phyloP scores from a whole-genome alignment of 495 filamentous ascomycete genomes.

The Neohortaea acidophila region DNA sequence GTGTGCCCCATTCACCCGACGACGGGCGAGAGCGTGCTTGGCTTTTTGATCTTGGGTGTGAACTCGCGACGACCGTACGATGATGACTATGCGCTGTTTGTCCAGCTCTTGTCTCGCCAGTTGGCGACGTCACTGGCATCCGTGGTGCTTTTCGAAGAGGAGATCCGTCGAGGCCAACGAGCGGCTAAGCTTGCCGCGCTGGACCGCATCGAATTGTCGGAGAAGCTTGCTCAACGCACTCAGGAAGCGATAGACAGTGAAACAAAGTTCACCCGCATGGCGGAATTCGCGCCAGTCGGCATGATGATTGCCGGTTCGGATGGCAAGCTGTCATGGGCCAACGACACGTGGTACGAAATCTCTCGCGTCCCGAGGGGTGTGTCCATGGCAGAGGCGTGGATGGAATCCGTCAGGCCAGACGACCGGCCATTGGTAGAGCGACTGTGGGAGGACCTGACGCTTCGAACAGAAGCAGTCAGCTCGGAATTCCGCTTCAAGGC shows the following conservation, averaged over 20 bases:
- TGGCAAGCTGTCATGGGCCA: constrained; percentile 52
- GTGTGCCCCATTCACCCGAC: constrained; percentile 57
- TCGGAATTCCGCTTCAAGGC: constrained; percentile 55
- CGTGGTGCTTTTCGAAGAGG: constrained; percentile 57
- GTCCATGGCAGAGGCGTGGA: constrained; percentile 43
- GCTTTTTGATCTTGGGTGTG: constrained; percentile 53
- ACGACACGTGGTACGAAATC: constrained; percentile 59
- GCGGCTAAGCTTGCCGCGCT: constrained; percentile 50
- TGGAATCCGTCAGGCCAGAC: constrained; percentile 47
- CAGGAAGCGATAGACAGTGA: constrained; percentile 55
- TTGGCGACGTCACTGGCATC: constrained; percentile 56
- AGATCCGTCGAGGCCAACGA: constrained; percentile 49
- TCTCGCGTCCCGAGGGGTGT: constrained; percentile 38
- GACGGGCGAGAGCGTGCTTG: constrained; percentile 45
- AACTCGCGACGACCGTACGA: constrained; percentile 57
- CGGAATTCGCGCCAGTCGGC: constrained; percentile 55
- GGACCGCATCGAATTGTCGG: constrained; percentile 49
- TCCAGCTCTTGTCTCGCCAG: constrained; percentile 53
- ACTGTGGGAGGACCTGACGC: constrained; percentile 43
- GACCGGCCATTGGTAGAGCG: constrained; percentile 38
- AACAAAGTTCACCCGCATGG: constrained; percentile 58
- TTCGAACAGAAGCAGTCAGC: constrained; percentile 40
- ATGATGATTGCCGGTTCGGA: constrained; percentile 53
- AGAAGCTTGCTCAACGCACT: constrained; percentile 49
- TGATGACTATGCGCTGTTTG: constrained; percentile 52